Evolutionary conservation across 306 rosid species (phyloP).

Genomic region (Erythrophleum fordii): DNA sequence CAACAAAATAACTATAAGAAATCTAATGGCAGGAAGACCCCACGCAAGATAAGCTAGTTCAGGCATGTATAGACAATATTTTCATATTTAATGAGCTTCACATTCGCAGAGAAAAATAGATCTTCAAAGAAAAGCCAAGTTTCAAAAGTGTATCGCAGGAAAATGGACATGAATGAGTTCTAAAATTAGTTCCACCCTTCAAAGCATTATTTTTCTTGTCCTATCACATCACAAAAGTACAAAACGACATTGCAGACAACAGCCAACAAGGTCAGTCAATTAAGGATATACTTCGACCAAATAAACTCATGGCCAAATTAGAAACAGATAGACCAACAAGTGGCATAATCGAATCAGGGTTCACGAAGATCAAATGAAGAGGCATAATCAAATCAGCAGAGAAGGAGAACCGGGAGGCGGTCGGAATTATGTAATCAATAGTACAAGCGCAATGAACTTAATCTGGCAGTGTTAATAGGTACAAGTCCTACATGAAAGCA

Average conservation of each 20-base stretch:
- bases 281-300: not conserved
- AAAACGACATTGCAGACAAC: not conserved
- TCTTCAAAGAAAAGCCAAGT: not conserved
- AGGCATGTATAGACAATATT: not conserved
- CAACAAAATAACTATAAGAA: not conserved
- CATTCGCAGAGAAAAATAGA: not conserved
- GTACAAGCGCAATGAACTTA: conserved; percentile 5
- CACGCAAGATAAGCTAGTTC: not conserved
- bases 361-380: conserved; percentile 16
- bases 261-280: not conserved
- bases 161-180: not conserved
- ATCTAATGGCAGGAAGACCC: not conserved
- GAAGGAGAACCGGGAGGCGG: conserved; percentile 1
- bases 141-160: not conserved
- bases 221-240: conserved; percentile 6
- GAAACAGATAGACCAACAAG: conserved; percentile 14
- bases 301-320: not conserved
- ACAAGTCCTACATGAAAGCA: not conserved
- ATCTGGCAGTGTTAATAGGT: not conserved
- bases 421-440: not conserved
- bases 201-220: not conserved
- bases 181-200: not conserved
- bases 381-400: conserved; percentile 1
- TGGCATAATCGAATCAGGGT: not conserved
- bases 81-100: conserved; percentile 3